Evolutionary conservation across 2,329 filamentous ascomycete genomes (phyloP), one percentile per base, ranked within the genome.

Genomic region (Phaeophleospora eucalypticola): DNA sequence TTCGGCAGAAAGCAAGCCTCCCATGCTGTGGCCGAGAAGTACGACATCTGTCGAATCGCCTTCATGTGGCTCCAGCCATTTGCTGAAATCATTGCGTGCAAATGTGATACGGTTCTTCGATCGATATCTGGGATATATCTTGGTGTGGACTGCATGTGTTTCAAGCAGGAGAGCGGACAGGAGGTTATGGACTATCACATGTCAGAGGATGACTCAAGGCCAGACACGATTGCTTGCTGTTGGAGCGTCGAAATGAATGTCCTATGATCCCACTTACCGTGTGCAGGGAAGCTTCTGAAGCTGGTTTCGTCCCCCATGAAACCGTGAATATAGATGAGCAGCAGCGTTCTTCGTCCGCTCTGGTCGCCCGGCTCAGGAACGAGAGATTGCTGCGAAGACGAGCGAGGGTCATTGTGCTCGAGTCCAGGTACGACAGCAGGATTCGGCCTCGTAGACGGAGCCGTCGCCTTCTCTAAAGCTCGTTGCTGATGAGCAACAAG

Each of bases 291-390:
- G 36, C 85, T 87, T 52, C 83, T 80, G 64, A 96, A 96, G 48
- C 87, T 94, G 24, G 86, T 85, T 65, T 93, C 87, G 49, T 87
- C 85, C 42, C 90, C 89, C 76, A 93, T 85, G 69, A 94, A 95
- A 51, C 90, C 89, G 71, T 95, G 90, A 46, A 95, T 82, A 64
- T 89, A 95, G 43, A 95, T 73, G 17, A 95, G 65, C 1, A 96
- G 76, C 18, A 96, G 73, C 19, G 74, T 77, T 41, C 81, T 70
- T 18, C 68, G 64, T n/a, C 66, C 64, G 40, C 55, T 49, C 34
- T 61, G 56, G 34, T 60, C 51, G 20, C 63, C 55, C 12, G 61
- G 58, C 24, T 65, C 56, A 18, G 71, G 71, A 3, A 67, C 57
- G 6, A 76, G 65, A 3, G 72, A 75, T 45, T 76, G 67, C 3